Evolutionary conservation across 2,329 filamentous ascomycete species (phyloP), one percentile per base, ranked within the genome.

Genomic region (Nigrospora sphaerica): DNA sequence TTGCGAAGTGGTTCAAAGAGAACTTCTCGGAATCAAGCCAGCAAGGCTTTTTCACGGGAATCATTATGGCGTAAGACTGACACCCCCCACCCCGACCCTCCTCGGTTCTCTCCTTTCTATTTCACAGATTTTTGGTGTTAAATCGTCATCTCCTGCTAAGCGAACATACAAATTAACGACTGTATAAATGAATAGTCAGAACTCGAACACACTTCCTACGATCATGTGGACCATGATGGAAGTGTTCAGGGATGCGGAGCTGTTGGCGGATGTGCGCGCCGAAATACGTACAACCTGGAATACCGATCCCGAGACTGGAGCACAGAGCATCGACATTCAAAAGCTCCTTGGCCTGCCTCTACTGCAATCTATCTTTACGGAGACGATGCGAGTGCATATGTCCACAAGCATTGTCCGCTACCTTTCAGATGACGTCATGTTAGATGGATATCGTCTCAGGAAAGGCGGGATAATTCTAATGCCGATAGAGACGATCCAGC

Each of bases 211-310:
- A 0, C 51, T 65, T 6, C 62, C 62, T 0, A 53, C 61, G 0
- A 49, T 56, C 6, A 51, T 53, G 1, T 65, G 62, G 62, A 44
- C 48, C 1, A 23, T 65, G 3, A 58, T 64, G 32, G 57, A 64
- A 23, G 31, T 61, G 3, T 46, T 60, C n/a, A 44, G 50, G 34
- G 59, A 63, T 17, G 46, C 43, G 9, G 13, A 34, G 1, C 49
- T 64, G 0, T 47, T 59, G 2, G 12, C 40, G 2, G 52, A 47
- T 2, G 36, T 60, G 5, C 53, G 57, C 2, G 46, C 45, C 1
- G 62, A 64, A 43, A 48, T 54, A n/a, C 7, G 16, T 0, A 17
- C 48, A 6, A 52, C 51, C 2, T 32, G 51, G 6, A n/a, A 11
- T 1, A 7, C 32, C 2, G 52, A 60, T 13, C 32, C 46, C 0